Percentiles rank a stretch among this genome's conserved stretches.
Evolutionary conservation across 371 early-diverging fungal species (phyloP).

Genomic region (Mucor sp.): DNA sequence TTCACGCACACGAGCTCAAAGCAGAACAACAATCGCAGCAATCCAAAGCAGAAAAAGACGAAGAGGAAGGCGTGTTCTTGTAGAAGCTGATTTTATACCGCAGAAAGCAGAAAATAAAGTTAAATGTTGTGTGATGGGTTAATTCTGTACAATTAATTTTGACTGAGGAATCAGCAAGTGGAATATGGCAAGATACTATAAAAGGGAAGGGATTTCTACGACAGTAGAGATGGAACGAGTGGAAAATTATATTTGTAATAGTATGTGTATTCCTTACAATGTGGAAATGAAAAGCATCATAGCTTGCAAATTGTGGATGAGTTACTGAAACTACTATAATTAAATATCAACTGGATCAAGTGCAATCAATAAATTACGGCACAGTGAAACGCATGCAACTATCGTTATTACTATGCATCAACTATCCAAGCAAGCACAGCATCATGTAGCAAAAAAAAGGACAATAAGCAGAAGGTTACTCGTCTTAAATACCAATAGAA

Average conservation of each 20-base stretch:
- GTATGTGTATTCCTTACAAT: not conserved
- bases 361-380: not conserved
- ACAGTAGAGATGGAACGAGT: not conserved
- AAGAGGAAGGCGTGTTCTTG: not conserved
- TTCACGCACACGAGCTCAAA: conserved; percentile 12
- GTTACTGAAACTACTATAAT: not conserved
- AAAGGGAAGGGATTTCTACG: not conserved
- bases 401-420: not conserved
- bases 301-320: not conserved
- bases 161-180: not conserved
- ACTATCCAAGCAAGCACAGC: not conserved
- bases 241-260: not conserved
- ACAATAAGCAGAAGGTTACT: not conserved
- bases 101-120: not conserved
- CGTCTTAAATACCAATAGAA: not conserved
- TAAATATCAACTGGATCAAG: not conserved
- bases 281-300: not conserved
- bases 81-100: not conserved
- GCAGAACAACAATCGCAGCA: not conserved
- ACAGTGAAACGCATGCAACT: not conserved
- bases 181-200: not conserved
- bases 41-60: not conserved
- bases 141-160: not conserved
- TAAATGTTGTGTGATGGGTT: not conserved
- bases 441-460: not conserved